Evolutionary conservation across 2,329 filamentous ascomycete genomes (phyloP).

Genomic region (Fusarium beomiforme): DNA sequence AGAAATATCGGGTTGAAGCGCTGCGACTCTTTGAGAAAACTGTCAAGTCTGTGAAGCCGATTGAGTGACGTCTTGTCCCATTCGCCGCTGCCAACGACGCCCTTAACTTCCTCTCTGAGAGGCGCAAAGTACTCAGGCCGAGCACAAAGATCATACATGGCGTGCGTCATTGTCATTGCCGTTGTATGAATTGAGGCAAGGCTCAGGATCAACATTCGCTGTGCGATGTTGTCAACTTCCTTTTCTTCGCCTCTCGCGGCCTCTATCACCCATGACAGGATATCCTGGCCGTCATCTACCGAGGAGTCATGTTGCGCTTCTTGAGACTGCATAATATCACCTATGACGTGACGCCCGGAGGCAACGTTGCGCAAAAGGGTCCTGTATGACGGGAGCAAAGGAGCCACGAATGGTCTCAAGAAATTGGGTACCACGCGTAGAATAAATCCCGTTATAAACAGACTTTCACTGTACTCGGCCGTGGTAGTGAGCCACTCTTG

Average conservation of each 20-base stretch:
- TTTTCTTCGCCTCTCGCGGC: neutral
- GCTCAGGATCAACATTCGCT: neutral
- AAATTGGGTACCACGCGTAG: neutral
- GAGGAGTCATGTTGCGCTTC: neutral
- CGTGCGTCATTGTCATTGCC: neutral
- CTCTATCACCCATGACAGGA: neutral
- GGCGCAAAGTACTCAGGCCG: neutral
- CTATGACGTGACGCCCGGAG: neutral
- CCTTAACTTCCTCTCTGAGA: neutral
- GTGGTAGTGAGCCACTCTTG: neutral
- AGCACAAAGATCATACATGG: neutral
- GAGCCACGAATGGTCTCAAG: neutral
- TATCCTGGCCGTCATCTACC: neutral
- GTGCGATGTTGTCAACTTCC: neutral
- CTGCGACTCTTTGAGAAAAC: neutral
- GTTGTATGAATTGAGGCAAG: neutral
- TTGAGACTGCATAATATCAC: neutral
- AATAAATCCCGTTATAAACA: neutral
- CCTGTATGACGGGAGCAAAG: neutral
- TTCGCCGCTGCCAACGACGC: fast-evolving
- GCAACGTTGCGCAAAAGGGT: neutral
- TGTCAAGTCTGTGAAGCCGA: neutral
- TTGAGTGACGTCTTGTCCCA: neutral
- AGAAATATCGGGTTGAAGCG: neutral
- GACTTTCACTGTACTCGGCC: neutral